Conservation (phyloP, 805 yeast genomes). For the Metschnikowia peoriensis region DNA sequence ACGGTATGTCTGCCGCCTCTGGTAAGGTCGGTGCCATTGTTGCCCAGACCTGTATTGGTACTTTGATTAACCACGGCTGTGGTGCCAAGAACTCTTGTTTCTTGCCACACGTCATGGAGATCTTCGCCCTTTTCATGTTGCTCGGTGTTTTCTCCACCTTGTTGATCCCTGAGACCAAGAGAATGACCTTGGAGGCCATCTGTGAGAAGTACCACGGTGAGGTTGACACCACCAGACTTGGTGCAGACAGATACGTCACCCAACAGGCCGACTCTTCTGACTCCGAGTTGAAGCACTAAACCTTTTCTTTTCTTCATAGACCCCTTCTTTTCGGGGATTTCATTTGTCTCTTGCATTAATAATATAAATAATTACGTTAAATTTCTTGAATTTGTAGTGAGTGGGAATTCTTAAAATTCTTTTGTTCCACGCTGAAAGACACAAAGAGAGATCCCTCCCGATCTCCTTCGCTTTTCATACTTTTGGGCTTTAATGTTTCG, state of each 20-base stretch:
- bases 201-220: slow-evolving; percentile 83
- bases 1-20: slow-evolving; percentile 88
- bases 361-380: neutral
- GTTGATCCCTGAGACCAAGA: slow-evolving; percentile 85
- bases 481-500: neutral
- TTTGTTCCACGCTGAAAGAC: neutral
- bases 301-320: neutral
- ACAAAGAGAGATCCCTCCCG: too few species aligned
- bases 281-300: slow-evolving; percentile 30
- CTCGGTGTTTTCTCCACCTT: slow-evolving; percentile 65
- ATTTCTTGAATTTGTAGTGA: neutral
- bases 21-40: slow-evolving; percentile 93
- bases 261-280: slow-evolving; percentile 35
- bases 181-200: slow-evolving; percentile 84
- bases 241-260: slow-evolving; percentile 36
- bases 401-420: neutral
- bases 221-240: slow-evolving; percentile 46
- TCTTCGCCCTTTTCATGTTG: slow-evolving; percentile 89
- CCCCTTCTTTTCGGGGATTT: neutral
- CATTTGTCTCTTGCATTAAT: slow-evolving; percentile 5
- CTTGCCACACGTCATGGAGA: slow-evolving; percentile 91
- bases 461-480: too few species aligned
- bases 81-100: slow-evolving; percentile 61
- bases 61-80: slow-evolving; percentile 78
- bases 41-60: slow-evolving; percentile 86